Evolutionary conservation across 495 filamentous ascomycete species (phyloP), one percentile per base, ranked within the genome.

Genomic region (Cercophora samala): DNA sequence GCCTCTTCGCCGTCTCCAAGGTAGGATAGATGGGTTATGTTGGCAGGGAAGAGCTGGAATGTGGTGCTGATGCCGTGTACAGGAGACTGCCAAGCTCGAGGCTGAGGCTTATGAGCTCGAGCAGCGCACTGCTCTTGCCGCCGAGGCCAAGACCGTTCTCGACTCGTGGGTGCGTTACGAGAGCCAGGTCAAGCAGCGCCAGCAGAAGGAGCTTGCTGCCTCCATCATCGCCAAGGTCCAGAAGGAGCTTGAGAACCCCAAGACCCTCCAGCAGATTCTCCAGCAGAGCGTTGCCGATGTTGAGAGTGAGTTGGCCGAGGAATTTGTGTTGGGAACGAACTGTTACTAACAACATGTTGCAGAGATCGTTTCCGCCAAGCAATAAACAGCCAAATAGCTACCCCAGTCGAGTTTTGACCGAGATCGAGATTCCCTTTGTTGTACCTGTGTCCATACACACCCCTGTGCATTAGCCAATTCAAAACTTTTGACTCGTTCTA

Each of bases 161-260:
- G 95, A 99, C 78, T 97, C 93, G 62, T 98, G 96, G 95, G 93
- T 97, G 65, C 88, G 95, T 74, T 99, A 99, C 80, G 95, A 99
- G 85, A 85, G 90, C 66, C 95, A 98, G 84, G 93, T 98, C 74
- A 99, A 97, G 91, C 90, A 93, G 83, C 88, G 95, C 76, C 92
- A 98, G 84, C 95, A 99, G 86, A 89, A 85, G 78, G 95, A 99
- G 87, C 86, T 99, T 70, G 92, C 95, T 63, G 89, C 97, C 76
- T 84, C 80, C 76, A 83, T 99, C 79, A 98, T 99, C 72, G 87
- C 87, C 80, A 99, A 96, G 88, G 94, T 97, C 73, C 89, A 90
- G 79, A 97, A 97, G 88, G 95, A 97, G 85, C 87, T 99, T 60
- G 93, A 97, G 86, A 97, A 89, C 85, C 95, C 96, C 69, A 97